phyloP scores from a whole-genome alignment of 768 basidiomycete species.

The Termitomyces sp. region DNA sequence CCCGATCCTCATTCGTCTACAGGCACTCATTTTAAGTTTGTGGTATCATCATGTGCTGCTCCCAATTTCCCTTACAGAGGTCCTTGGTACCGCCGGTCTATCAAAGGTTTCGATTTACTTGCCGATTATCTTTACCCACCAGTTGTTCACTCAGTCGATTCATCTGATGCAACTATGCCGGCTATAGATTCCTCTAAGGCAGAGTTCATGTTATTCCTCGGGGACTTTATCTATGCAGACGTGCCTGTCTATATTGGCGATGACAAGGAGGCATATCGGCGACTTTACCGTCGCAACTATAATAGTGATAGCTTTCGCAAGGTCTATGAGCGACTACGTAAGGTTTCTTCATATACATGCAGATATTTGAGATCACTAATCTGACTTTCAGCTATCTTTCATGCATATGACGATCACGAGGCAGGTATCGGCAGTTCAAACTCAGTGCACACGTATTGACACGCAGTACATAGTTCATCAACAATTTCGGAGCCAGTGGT shows the following conservation, averaged over 20 bases:
- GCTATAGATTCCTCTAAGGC: conserved; percentile 17
- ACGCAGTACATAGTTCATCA: conserved; percentile 38
- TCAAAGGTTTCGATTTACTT: conserved; percentile 62
- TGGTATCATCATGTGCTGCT: conserved; percentile 59
- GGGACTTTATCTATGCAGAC: conserved; percentile 75
- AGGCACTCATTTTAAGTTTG: conserved; percentile 59
- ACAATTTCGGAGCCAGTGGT: conserved; percentile 58
- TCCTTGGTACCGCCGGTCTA: conserved; percentile 43
- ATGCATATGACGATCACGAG: conserved; percentile 74
- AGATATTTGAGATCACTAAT: not conserved
- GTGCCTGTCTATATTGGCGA: conserved; percentile 61
- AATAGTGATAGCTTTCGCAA: conserved; percentile 58
- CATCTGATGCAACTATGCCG: conserved; percentile 1
- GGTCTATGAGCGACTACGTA: conserved; percentile 65
- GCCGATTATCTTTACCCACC: conserved; percentile 44
- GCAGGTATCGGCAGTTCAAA: conserved; percentile 19
- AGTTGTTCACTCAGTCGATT: conserved; percentile 1
- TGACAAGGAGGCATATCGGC: conserved; percentile 48
- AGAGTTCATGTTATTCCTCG: conserved; percentile 65
- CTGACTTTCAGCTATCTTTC: conserved; percentile 59
- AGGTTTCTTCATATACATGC: conserved; percentile 19
- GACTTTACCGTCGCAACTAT: conserved; percentile 65
- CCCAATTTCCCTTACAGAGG: conserved; percentile 71
- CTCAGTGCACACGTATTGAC: not conserved
- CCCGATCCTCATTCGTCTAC: conserved; percentile 58